Evolutionary conservation across 2,329 filamentous ascomycete species (phyloP), one percentile per base, ranked within the genome.

Genomic region (Fusarium euwallaceae): DNA sequence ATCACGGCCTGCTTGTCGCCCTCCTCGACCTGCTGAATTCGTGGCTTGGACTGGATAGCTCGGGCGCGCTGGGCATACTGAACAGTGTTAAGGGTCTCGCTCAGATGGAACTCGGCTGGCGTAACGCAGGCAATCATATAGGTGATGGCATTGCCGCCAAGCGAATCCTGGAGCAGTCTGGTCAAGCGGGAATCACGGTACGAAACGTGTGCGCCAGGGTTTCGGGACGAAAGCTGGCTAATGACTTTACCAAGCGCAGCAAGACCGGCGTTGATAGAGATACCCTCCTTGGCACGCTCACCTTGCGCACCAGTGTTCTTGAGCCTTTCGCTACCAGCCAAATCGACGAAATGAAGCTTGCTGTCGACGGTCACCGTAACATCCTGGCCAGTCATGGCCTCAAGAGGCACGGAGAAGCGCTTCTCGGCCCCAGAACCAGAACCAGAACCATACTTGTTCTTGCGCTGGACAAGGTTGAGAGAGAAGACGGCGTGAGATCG

Each of bases 61-160:
- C 97, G 93, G 72, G 97, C 97, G 74, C 97, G 91, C 85, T 98
- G 97, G 8, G 97, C 97, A 84, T 99, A 99, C 82, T 98, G 94
- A 24, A 99, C 94, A 0, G 97, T 99, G 82, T 99, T 99, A 67
- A 99, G 87, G 0, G 97, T 98, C 84, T 99, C 97, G 84, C 95
- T 98, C 53, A 99, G 87, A 82, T 99, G 97, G 81, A 99, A 99
- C 81, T 98, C 95, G 16, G 96, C 95, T 0, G 95, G 96, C 1
- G 96, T 99, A 34, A 99, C 95, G 84, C 97, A 99, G 10, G 97
- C 97, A 84, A 99, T 97, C 97, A 99, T 98, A 85, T 98, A 99
- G 1, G 97, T 99, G 81, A 98, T 97, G 39, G 97, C 97, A 81
- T 97, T 98, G 6, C 97, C 97, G 67, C 97, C 97, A 6, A 99